Conservation (phyloP, 2,329 filamentous ascomycete species). For the Xylaria sp. region DNA sequence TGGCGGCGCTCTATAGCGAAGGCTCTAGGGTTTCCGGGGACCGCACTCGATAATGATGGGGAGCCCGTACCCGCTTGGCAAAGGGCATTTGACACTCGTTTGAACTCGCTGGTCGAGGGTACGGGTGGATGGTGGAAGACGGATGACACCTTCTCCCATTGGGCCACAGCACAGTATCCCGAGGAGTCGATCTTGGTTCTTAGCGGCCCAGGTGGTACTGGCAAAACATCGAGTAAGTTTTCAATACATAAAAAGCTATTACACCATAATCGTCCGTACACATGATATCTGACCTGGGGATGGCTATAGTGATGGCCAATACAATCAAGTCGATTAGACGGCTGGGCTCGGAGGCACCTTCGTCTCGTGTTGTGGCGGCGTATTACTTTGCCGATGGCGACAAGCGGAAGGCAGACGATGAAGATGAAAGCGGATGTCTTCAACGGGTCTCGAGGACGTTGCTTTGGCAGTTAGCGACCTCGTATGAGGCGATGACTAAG, state of each 20-base stretch:
- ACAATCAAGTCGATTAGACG: constrained; percentile 46
- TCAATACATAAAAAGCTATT: not conserved
- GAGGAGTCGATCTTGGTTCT: constrained; percentile 45
- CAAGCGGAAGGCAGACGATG: constrained; percentile 47
- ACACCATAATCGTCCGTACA: not conserved
- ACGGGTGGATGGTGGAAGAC: constrained; percentile 48
- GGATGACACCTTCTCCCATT: constrained; percentile 41
- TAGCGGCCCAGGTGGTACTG: constrained; percentile 47
- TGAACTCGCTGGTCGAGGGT: constrained; percentile 46
- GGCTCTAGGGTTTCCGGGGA: constrained; percentile 46
- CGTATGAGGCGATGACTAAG: constrained; percentile 51
- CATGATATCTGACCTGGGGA: constrained; percentile 3
- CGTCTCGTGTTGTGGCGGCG: constrained; percentile 44
- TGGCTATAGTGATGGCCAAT: constrained; percentile 46
- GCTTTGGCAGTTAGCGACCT: constrained; percentile 51
- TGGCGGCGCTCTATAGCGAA: constrained; percentile 49
- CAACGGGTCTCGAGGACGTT: constrained; percentile 46
- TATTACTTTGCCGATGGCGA: constrained; percentile 50
- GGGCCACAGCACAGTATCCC: constrained; percentile 41
- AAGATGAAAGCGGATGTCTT: constrained; percentile 41
- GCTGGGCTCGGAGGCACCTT: constrained; percentile 40
- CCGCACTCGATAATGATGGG: constrained; percentile 47
- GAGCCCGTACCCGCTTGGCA: constrained; percentile 49
- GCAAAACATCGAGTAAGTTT: constrained; percentile 49
- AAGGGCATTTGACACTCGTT: constrained; percentile 47